phyloP scores from a whole-genome alignment of 108 stramenopile species.

The Cylindrotheca fusiformis region DNA sequence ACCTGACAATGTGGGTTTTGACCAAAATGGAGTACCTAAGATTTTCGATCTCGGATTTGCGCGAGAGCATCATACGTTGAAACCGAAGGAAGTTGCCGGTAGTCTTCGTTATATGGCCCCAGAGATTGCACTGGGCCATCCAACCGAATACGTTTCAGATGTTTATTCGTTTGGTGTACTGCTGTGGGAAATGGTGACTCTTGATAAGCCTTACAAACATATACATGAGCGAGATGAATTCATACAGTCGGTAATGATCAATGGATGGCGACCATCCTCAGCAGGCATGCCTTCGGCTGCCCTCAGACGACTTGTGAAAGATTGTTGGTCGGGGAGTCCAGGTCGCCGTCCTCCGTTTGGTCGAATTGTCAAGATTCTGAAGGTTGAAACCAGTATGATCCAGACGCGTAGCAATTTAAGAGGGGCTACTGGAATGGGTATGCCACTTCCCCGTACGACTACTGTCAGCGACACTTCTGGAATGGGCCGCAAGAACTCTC shows the following conservation, averaged over 20 bases:
- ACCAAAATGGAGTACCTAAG: slow-evolving; percentile 32
- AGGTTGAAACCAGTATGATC: slow-evolving; percentile 11
- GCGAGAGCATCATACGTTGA: slow-evolving; percentile 27
- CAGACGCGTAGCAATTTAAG: not conserved
- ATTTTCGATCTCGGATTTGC: slow-evolving; percentile 67
- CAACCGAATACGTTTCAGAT: slow-evolving; percentile 44
- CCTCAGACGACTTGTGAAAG: slow-evolving; percentile 33
- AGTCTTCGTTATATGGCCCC: slow-evolving; percentile 70
- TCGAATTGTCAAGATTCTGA: slow-evolving; percentile 30
- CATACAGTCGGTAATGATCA: slow-evolving; percentile 27
- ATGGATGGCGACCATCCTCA: slow-evolving; percentile 34
- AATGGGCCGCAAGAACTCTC: not conserved
- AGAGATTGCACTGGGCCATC: slow-evolving; percentile 43
- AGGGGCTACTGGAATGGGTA: not conserved
- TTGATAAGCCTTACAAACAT: slow-evolving; percentile 42
- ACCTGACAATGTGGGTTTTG: slow-evolving; percentile 64
- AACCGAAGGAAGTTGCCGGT: slow-evolving; percentile 42
- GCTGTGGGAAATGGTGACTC: slow-evolving; percentile 47
- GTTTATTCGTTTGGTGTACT: slow-evolving; percentile 57
- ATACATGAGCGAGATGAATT: slow-evolving; percentile 37
- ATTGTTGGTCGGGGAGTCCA: slow-evolving; percentile 40
- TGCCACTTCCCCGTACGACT: not conserved
- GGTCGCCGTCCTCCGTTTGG: slow-evolving; percentile 40
- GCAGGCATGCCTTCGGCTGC: slow-evolving; percentile 26
- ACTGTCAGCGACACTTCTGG: not conserved